A percentile compares a stretch with the other conserved stretches of the same genome.
Evolutionary conservation across 441 rosid species (phyloP).

Genomic region (Flueggea neowawraea): DNA sequence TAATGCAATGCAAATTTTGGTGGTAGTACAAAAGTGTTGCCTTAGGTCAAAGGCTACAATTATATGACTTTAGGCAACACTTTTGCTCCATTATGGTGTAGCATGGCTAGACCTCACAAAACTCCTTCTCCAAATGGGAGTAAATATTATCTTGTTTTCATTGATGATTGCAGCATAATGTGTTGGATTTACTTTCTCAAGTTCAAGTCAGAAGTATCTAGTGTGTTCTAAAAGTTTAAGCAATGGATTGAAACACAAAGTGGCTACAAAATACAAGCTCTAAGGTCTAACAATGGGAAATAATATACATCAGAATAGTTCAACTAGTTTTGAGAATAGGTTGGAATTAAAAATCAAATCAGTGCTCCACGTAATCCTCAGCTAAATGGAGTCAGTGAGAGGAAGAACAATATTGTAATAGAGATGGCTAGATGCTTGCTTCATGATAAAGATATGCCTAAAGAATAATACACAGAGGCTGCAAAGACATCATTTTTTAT

Average conservation of each 20-base stretch:
- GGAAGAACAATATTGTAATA: neutral
- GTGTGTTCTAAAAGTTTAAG: constrained; percentile 14
- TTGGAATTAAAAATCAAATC: constrained; percentile 13
- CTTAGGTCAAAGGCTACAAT: too few relatives aligned
- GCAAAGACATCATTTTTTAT: too few relatives aligned
- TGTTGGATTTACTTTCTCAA: too few relatives aligned
- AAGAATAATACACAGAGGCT: neutral
- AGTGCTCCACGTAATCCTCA: constrained; percentile 15
- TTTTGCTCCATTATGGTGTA: too few relatives aligned
- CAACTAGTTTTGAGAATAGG: constrained; percentile 2
- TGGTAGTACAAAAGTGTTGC: too few relatives aligned
- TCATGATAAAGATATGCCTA: neutral
- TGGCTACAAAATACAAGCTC: constrained; percentile 5
- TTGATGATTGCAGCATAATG: constrained; percentile 8
- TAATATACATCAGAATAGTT: constrained; percentile 10
- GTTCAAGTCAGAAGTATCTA: constrained; percentile 11
- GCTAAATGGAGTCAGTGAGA: constrained; percentile 19
- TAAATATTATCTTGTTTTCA: constrained; percentile 4
- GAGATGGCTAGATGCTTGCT: too few relatives aligned
- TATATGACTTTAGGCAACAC: too few relatives aligned
- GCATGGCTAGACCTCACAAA: constrained; percentile 4
- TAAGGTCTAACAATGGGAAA: constrained; percentile 14
- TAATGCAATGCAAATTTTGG: too few relatives aligned
- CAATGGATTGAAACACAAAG: constrained; percentile 7
- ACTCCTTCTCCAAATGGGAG: constrained; percentile 1